phyloP scores from a whole-genome alignment of 2,329 filamentous ascomycete species.

The Talaromyces sp. region DNA sequence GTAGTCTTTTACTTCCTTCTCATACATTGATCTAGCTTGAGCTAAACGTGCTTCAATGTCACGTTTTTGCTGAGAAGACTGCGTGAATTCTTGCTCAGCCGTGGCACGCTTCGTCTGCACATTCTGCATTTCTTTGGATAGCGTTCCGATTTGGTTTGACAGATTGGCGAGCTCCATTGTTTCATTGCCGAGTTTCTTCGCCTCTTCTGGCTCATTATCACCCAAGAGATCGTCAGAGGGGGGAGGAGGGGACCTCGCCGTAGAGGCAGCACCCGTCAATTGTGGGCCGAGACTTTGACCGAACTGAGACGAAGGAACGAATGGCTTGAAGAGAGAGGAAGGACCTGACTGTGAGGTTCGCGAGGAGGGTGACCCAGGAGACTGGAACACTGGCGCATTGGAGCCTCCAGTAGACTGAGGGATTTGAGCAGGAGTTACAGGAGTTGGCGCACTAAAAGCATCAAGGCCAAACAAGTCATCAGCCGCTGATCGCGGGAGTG shows the following conservation, averaged over 20 bases:
- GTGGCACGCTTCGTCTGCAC: constrained; percentile 76
- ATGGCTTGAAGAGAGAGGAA: constrained; percentile 71
- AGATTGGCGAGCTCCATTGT: constrained; percentile 91
- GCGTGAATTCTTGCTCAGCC: constrained; percentile 77
- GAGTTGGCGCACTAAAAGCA: constrained; percentile 55
- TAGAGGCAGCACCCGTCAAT: constrained; percentile 62
- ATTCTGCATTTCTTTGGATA: constrained; percentile 92
- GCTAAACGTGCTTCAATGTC: constrained; percentile 87
- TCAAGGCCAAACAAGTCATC: constrained; percentile 95
- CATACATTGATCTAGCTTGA: constrained; percentile 82
- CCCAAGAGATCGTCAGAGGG: constrained; percentile 81
- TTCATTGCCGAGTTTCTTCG: constrained; percentile 81
- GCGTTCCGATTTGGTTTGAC: constrained; percentile 87
- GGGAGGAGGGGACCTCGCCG: constrained; percentile 44
- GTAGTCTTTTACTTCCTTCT: constrained; percentile 86
- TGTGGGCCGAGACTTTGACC: constrained; percentile 77
- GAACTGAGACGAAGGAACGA: constrained; percentile 88
- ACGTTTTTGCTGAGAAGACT: constrained; percentile 80
- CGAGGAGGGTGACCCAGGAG: constrained; percentile 46
- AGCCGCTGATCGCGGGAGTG: constrained; percentile 70
- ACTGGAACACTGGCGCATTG: constrained; percentile 51
- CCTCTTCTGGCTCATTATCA: constrained; percentile 82
- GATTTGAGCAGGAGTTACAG: constrained; percentile 57
- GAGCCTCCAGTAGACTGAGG: constrained; percentile 73
- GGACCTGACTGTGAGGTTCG: constrained; percentile 33